A percentile compares a stretch with the other conserved stretches of the same genome.
Evolutionary conservation across 2,329 filamentous ascomycete genomes (phyloP).

Genomic region (Cryphonectria japonica): DNA sequence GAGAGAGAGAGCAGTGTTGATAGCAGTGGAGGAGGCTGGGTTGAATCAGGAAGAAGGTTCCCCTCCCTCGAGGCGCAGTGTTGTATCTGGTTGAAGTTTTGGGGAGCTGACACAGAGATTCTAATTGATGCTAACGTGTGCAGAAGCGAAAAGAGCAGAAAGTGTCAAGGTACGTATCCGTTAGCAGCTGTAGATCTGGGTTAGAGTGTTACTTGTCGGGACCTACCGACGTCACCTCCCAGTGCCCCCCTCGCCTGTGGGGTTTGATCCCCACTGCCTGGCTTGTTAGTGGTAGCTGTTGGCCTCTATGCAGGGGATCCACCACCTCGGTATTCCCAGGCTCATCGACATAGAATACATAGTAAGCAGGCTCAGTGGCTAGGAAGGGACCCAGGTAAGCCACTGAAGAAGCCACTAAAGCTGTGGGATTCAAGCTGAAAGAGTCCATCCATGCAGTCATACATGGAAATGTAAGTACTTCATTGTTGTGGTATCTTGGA

Average conservation of each 20-base stretch:
- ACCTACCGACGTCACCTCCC: slow-evolving; percentile 17
- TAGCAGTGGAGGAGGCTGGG: background rate
- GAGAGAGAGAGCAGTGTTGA: background rate
- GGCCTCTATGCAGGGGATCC: slow-evolving; percentile 1
- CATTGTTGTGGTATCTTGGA: background rate
- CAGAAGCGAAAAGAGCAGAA: background rate
- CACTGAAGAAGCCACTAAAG: background rate
- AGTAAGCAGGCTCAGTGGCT: too few species aligned
- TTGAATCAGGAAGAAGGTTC: background rate
- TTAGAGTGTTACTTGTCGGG: slow-evolving; percentile 1
- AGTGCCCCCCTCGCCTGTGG: background rate
- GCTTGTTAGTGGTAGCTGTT: background rate
- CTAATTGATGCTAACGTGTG: background rate
- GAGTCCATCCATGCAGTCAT: background rate
- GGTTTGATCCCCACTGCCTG: background rate
- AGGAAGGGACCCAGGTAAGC: background rate
- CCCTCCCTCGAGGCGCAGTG: background rate
- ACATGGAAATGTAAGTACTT: too few species aligned
- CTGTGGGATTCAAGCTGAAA: background rate
- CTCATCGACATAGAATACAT: too few species aligned
- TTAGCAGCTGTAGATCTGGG: background rate
- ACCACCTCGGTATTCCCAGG: background rate
- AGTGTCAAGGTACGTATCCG: background rate
- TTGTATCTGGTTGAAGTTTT: background rate
- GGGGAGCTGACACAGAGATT: background rate